Conservation (phyloP, 257 asterid genomes). For the Scutellaria baicalensis region DNA sequence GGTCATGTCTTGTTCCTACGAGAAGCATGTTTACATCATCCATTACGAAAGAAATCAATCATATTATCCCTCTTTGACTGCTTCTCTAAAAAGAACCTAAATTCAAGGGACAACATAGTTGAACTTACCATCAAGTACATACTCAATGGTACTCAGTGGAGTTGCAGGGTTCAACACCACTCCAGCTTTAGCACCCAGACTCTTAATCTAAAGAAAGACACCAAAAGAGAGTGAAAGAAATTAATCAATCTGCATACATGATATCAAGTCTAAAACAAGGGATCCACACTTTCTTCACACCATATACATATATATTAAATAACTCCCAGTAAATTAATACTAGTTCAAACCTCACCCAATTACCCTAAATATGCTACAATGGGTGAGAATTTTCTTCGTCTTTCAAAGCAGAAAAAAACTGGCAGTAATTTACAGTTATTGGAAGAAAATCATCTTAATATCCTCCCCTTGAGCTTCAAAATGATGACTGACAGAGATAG, state of each 20-base stretch:
- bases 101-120: background rate
- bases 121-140: slow-evolving; percentile 86
- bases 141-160: slow-evolving; percentile 76
- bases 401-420: background rate
- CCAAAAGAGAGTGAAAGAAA: background rate
- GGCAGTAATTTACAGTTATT: background rate
- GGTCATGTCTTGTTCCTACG: background rate
- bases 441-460: background rate
- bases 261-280: background rate
- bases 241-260: background rate
- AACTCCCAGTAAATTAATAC: background rate
- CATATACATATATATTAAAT: background rate
- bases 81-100: background rate
- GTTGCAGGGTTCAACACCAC: slow-evolving; percentile 98
- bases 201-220: slow-evolving; percentile 52
- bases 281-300: background rate
- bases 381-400: background rate
- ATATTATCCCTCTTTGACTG: background rate
- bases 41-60: background rate
- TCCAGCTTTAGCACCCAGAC: slow-evolving; percentile 98
- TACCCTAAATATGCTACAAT: background rate
- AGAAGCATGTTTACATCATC: background rate
- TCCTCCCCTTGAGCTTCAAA: background rate
- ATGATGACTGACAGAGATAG: background rate
- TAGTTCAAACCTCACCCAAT: background rate